These are phyloP conservation scores for Populus pruinosa DNA, from an alignment of 345 rosid genomes.

Conservation along the genomic window DNA sequence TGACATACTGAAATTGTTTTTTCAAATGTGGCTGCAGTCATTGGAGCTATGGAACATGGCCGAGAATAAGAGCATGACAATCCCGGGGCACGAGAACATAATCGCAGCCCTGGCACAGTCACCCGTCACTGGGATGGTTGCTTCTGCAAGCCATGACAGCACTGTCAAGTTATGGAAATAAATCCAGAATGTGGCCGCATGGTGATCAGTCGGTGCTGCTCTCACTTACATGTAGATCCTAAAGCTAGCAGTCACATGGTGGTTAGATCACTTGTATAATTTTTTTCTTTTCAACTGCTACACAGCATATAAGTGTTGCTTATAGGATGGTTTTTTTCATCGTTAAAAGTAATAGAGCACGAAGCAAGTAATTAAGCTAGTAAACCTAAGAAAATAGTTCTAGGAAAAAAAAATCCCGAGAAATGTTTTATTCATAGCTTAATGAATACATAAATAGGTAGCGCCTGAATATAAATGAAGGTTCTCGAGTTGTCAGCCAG, in stretches of 20 bases:
- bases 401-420: too few species aligned
- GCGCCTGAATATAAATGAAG: too few species aligned
- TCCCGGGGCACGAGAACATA: slow-evolving; percentile 49
- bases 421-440: too few species aligned
- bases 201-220: too few species aligned
- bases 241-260: not conserved
- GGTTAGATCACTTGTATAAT: not conserved
- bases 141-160: slow-evolving; percentile 65
- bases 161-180: slow-evolving; percentile 67
- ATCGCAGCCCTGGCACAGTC: slow-evolving; percentile 59
- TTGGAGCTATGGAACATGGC: slow-evolving; percentile 68
- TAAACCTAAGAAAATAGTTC: too few species aligned
- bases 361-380: too few species aligned
- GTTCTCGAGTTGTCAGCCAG: too few species aligned
- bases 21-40: slow-evolving; percentile 37
- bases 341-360: too few species aligned
- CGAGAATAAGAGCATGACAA: slow-evolving; percentile 55
- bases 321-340: too few species aligned
- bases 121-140: slow-evolving; percentile 46
- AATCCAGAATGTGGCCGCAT: not conserved
- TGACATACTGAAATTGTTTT: not conserved
- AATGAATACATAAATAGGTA: too few species aligned
- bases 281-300: too few species aligned
- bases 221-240: not conserved
- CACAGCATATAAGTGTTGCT: too few species aligned